These are phyloP conservation scores for Monosporascus sp. DNA, from an alignment of 2,329 filamentous ascomycete genomes.

Conservation along the genomic window DNA sequence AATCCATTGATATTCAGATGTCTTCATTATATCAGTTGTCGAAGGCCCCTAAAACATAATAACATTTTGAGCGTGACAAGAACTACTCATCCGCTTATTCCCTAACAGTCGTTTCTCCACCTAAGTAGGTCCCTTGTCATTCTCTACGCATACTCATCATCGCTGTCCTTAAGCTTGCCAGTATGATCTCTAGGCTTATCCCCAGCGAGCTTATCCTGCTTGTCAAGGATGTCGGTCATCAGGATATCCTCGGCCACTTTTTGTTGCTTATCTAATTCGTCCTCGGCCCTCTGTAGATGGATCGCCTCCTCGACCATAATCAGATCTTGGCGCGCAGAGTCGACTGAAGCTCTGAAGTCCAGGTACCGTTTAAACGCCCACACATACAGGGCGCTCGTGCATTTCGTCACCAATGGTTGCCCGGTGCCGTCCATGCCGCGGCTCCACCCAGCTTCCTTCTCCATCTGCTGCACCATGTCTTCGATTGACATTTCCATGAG, in stretches of 20 bases:
- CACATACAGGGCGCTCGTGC: not conserved
- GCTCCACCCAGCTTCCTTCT: not conserved
- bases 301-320: not conserved
- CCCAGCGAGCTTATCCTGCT: not conserved
- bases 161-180: not conserved
- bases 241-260: not conserved
- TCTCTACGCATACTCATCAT: too few relatives aligned
- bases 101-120: too few relatives aligned
- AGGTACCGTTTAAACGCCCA: not conserved
- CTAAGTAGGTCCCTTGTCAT: too few relatives aligned
- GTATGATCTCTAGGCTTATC: not conserved
- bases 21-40: too few relatives aligned
- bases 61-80: not conserved
- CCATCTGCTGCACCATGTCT: slow-evolving; percentile 14
- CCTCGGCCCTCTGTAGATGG: not conserved
- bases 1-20: too few relatives aligned
- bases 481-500: slow-evolving; percentile 15
- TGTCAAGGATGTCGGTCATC: not conserved
- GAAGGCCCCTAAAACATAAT: too few relatives aligned
- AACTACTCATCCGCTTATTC: not conserved
- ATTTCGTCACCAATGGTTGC: not conserved
- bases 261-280: not conserved
- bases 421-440: not conserved
- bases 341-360: not conserved
- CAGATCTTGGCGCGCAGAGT: slow-evolving; percentile 2